A percentile compares a stretch with the other conserved stretches of the same genome.
phyloP scores from a whole-genome alignment of 768 basidiomycete species.

The Mycena metata region DNA sequence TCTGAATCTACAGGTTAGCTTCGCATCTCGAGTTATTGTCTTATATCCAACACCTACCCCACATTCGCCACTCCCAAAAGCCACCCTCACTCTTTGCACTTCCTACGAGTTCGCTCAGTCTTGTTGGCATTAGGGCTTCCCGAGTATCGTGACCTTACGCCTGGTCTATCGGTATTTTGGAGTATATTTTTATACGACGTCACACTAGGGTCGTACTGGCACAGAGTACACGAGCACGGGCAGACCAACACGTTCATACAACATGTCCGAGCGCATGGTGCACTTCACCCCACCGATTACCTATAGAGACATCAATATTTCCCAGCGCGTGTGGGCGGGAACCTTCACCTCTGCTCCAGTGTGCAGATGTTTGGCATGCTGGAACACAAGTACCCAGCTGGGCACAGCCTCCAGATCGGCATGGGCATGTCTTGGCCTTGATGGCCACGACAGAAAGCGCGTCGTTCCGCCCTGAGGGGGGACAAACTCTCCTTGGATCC shows the following conservation, averaged over 20 bases:
- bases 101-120: too few species aligned
- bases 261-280: constrained; percentile 29
- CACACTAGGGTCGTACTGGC: too few species aligned
- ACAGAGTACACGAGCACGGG: constrained; percentile 11
- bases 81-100: too few species aligned
- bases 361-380: constrained; percentile 21
- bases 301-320: background rate
- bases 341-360: constrained; percentile 28
- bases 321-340: background rate
- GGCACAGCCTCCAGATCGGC: constrained; percentile 31
- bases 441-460: constrained; percentile 3
- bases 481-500: constrained; percentile 29
- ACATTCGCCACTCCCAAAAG: too few species aligned
- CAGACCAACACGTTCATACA: constrained; percentile 25
- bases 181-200: too few species aligned
- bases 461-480: constrained; percentile 30
- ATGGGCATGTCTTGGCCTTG: background rate
- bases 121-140: too few species aligned
- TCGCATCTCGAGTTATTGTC: too few species aligned
- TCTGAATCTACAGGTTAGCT: too few species aligned
- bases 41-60: too few species aligned
- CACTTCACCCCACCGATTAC: constrained; percentile 28
- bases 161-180: too few species aligned
- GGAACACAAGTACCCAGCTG: constrained; percentile 34
- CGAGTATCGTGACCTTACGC: too few species aligned